These are phyloP conservation scores for Leavenworthia alabamica DNA, from an alignment of 345 rosid species.

Conservation along the genomic window DNA sequence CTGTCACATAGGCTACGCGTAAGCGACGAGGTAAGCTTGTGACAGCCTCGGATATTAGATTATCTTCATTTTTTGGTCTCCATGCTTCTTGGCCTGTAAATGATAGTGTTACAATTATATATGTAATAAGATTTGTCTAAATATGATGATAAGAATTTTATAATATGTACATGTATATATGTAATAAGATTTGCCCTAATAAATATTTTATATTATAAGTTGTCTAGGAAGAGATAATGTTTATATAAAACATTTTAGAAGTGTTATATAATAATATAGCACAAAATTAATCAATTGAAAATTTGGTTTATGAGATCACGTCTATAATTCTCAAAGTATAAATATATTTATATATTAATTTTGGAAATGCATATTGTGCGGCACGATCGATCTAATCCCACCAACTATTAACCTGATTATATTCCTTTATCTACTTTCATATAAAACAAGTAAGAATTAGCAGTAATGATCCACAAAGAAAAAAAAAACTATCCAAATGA, in stretches of 20 bases:
- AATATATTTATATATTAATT: neutral
- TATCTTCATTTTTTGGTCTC: constrained; percentile 10
- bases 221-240: neutral
- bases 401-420: constrained; percentile 18
- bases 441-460: neutral
- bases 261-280: neutral
- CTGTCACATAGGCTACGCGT: constrained; percentile 62
- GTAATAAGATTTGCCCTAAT: neutral
- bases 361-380: constrained; percentile 3
- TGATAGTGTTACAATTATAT: neutral
- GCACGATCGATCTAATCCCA: constrained; percentile 27
- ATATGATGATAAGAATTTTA: neutral
- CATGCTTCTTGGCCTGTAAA: constrained; percentile 30
- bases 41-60: neutral
- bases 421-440: neutral
- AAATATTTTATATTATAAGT: neutral
- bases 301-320: neutral
- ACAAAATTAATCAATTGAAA: neutral
- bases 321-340: neutral
- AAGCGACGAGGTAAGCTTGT: neutral
- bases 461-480: neutral
- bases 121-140: too few relatives aligned
- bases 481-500: neutral
- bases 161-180: neutral
- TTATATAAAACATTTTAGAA: neutral